These are phyloP conservation scores for Nothomitra cinnamomea DNA, from an alignment of 2,329 filamentous ascomycete genomes.

Conservation along the genomic window DNA sequence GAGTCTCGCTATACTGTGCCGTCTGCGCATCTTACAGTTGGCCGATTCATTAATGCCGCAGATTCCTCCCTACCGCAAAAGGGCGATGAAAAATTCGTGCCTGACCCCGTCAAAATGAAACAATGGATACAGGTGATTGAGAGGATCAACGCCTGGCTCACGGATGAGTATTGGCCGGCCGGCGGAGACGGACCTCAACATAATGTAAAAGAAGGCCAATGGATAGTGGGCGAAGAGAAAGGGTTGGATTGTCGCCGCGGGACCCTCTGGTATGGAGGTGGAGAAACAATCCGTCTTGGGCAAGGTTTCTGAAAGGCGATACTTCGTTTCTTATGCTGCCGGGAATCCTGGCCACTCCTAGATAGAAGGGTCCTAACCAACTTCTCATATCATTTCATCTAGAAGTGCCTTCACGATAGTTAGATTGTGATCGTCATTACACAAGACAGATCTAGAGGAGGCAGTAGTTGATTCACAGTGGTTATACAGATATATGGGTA, in stretches of 20 bases:
- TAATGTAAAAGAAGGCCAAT: slow-evolving; percentile 37
- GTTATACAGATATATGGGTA: too few species aligned
- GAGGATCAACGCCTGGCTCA: slow-evolving; percentile 58
- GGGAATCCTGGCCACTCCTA: too few species aligned
- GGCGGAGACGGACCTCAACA: too few species aligned
- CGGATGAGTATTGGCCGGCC: slow-evolving; percentile 50
- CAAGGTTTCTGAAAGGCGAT: slow-evolving; percentile 17
- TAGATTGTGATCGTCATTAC: too few species aligned
- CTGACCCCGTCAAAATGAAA: slow-evolving; percentile 37
- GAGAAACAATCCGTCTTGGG: slow-evolving; percentile 45
- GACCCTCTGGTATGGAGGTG: slow-evolving; percentile 73
- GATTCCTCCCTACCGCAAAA: slow-evolving; percentile 32
- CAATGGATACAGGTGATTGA: slow-evolving; percentile 56
- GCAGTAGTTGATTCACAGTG: too few species aligned
- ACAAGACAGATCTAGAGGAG: too few species aligned
- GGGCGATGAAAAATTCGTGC: slow-evolving; percentile 20
- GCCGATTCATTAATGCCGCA: slow-evolving; percentile 52
- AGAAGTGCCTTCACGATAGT: too few species aligned
- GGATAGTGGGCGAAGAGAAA: slow-evolving; percentile 73
- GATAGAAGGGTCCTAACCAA: too few species aligned
- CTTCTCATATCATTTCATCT: too few species aligned
- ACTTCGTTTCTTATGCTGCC: too few species aligned
- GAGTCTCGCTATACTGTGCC: slow-evolving; percentile 74
- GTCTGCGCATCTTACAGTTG: slow-evolving; percentile 78
- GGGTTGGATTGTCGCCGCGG: slow-evolving; percentile 64